phyloP scores from a whole-genome alignment of 1,284 basidiomycete species.

The Heterobasidion irregulare region DNA sequence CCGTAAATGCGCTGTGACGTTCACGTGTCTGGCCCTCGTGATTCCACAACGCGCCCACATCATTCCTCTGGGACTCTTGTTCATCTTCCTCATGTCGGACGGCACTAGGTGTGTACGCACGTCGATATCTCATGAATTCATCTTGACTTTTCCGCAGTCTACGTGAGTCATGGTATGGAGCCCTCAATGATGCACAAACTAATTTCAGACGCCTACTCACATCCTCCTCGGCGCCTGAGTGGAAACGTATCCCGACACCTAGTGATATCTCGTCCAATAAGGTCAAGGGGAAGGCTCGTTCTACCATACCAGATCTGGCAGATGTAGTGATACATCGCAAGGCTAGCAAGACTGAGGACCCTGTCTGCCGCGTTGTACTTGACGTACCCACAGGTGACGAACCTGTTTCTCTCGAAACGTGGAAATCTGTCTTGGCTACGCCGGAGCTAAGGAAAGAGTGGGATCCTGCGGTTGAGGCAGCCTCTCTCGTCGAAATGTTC shows the following conservation, averaged over 20 bases:
- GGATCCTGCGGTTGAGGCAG: slow-evolving; percentile 89
- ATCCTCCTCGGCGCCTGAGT: slow-evolving; percentile 52
- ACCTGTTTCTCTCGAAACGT: slow-evolving; percentile 62
- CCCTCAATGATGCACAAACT: slow-evolving; percentile 61
- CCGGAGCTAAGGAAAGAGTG: slow-evolving; percentile 84
- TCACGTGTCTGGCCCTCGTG: slow-evolving; percentile 6
- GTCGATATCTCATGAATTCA: not conserved
- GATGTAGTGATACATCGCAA: slow-evolving; percentile 69
- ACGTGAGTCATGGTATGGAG: slow-evolving; percentile 65
- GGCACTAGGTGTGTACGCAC: slow-evolving; percentile 26
- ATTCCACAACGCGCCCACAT: not conserved
- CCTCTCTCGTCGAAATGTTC: slow-evolving; percentile 79
- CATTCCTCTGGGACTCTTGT: slow-evolving; percentile 1
- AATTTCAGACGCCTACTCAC: slow-evolving; percentile 64
- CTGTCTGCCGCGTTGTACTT: slow-evolving; percentile 75
- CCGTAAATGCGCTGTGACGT: not conserved
- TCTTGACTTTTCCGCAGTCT: slow-evolving; percentile 33
- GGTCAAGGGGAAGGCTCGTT: slow-evolving; percentile 54
- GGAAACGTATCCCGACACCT: slow-evolving; percentile 57
- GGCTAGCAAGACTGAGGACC: slow-evolving; percentile 56
- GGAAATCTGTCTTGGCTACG: slow-evolving; percentile 77
- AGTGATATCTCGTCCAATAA: slow-evolving; percentile 29
- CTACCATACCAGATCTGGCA: slow-evolving; percentile 44
- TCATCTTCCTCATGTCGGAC: slow-evolving; percentile 23
- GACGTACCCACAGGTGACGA: slow-evolving; percentile 68